A percentile compares a stretch with the other conserved stretches of the same genome.
These are phyloP conservation scores for Sechiopsis laciniata DNA, from an alignment of 306 rosid genomes.

Conservation along the genomic window DNA sequence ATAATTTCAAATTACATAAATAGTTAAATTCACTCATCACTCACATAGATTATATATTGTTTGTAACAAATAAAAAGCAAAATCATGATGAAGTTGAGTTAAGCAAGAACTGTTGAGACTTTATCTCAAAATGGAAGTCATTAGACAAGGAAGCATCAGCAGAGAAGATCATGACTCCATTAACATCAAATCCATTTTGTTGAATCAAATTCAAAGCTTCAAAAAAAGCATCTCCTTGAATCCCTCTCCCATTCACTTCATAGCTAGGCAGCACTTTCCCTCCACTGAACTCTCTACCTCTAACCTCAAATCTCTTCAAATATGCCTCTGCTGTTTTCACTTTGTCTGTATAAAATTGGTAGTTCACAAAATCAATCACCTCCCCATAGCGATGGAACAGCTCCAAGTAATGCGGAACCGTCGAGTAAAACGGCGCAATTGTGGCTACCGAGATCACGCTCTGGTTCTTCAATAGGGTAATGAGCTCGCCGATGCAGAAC, in stretches of 20 bases:
- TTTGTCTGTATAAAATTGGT: slow-evolving; percentile 50
- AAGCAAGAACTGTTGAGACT: slow-evolving; percentile 50
- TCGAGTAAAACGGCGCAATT: slow-evolving; percentile 45
- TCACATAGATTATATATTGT: too few species aligned
- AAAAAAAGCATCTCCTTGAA: slow-evolving; percentile 48
- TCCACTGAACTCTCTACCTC: slow-evolving; percentile 28
- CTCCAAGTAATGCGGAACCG: slow-evolving; percentile 33
- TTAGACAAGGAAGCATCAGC: slow-evolving; percentile 38
- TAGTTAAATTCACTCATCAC: too few species aligned
- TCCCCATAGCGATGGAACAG: slow-evolving; percentile 29
- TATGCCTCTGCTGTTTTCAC: slow-evolving; percentile 33
- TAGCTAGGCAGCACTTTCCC: slow-evolving; percentile 39
- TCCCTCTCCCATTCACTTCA: slow-evolving; percentile 50
- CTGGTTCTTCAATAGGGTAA: slow-evolving; percentile 41
- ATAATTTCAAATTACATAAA: too few species aligned
- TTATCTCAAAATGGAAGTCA: slow-evolving; percentile 35
- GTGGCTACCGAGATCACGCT: slow-evolving; percentile 41
- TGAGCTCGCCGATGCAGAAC: slow-evolving; percentile 52
- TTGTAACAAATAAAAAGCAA: not conserved
- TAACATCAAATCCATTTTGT: slow-evolving; percentile 33
- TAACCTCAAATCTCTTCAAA: slow-evolving; percentile 27
- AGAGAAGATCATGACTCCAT: slow-evolving; percentile 54
- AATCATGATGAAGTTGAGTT: slow-evolving; percentile 23
- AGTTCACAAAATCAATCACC: slow-evolving; percentile 45
- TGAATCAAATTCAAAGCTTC: slow-evolving; percentile 33